Conservation (phyloP, 202 grass and related monocot species). For the Tripidium arundinaceum region DNA sequence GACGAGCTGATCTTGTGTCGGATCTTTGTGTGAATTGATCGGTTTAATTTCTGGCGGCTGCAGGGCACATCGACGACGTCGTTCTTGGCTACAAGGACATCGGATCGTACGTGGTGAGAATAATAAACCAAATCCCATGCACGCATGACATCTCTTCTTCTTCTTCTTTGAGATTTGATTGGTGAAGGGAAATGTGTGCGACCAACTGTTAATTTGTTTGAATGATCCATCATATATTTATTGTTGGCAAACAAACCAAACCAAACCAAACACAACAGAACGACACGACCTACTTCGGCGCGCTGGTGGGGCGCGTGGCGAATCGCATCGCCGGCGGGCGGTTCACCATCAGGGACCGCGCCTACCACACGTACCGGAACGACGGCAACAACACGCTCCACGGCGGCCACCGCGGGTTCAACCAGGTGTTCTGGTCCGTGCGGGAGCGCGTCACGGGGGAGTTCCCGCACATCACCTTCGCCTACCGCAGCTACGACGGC, state of each 20-base stretch:
- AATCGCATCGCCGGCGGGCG: conserved; percentile 72
- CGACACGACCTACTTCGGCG: conserved; percentile 79
- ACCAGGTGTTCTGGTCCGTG: conserved; percentile 70
- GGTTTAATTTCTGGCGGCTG: neutral
- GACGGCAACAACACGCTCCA: conserved; percentile 81
- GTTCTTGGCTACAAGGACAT: conserved; percentile 81
- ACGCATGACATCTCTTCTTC: neutral
- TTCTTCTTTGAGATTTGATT: neutral
- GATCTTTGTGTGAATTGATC: neutral
- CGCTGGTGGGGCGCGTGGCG: conserved; percentile 75
- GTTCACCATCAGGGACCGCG: conserved; percentile 47
- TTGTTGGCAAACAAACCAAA: too few relatives aligned
- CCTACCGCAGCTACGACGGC: conserved; percentile 83
- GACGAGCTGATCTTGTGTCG: too few relatives aligned
- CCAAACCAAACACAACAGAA: conserved; percentile 33
- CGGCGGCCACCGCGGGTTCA: conserved; percentile 85
- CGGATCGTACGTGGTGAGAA: conserved; percentile 48
- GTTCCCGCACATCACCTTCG: conserved; percentile 86
- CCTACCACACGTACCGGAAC: conserved; percentile 58
- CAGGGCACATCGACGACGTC: conserved; percentile 74
- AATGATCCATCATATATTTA: too few relatives aligned
- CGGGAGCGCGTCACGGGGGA: conserved; percentile 55
- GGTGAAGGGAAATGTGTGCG: neutral
- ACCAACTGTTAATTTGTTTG: neutral
- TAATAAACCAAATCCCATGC: neutral